phyloP scores from a whole-genome alignment of 2,329 filamentous ascomycete species.

The Colletotrichum sidae region DNA sequence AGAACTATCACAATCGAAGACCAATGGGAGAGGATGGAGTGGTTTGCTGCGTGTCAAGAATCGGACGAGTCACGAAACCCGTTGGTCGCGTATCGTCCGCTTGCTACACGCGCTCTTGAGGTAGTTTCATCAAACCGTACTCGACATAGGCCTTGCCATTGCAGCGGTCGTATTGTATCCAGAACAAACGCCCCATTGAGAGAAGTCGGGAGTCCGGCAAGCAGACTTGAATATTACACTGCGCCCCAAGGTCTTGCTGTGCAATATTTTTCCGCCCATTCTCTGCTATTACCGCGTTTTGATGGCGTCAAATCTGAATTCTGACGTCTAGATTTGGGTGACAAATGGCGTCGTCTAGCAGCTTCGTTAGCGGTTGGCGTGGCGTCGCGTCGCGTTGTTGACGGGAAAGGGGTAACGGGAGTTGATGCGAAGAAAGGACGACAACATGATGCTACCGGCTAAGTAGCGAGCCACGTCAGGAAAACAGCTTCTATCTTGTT shows the following conservation, averaged over 20 bases:
- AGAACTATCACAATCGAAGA: too few species aligned
- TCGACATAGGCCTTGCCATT: not conserved
- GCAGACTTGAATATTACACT: too few species aligned
- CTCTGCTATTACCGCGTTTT: too few species aligned
- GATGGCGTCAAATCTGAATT: too few species aligned
- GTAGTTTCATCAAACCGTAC: slow-evolving; percentile 24
- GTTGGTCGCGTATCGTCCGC: slow-evolving; percentile 25
- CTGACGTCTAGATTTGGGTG: too few species aligned
- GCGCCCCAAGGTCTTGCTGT: too few species aligned
- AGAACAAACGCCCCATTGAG: not conserved
- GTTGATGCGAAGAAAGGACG: not conserved
- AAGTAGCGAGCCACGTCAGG: too few species aligned
- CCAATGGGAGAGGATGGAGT: too few species aligned
- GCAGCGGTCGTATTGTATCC: not conserved
- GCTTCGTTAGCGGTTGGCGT: slow-evolving; percentile 16
- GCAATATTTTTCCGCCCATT: too few species aligned
- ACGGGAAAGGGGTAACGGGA: slow-evolving; percentile 8
- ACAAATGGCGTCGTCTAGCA: slow-evolving; percentile 10
- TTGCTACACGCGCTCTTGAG: slow-evolving; percentile 13
- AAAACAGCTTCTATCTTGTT: not conserved
- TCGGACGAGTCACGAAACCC: slow-evolving; percentile 11
- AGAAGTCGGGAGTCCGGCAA: too few species aligned
- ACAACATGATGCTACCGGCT: too few species aligned
- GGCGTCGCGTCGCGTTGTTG: slow-evolving; percentile 4
- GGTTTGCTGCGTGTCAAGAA: too few species aligned